Evolutionary conservation across 2,329 filamentous ascomycete genomes (phyloP), one percentile per base, ranked within the genome.

Genomic region (Amesomyces nigricolor): DNA sequence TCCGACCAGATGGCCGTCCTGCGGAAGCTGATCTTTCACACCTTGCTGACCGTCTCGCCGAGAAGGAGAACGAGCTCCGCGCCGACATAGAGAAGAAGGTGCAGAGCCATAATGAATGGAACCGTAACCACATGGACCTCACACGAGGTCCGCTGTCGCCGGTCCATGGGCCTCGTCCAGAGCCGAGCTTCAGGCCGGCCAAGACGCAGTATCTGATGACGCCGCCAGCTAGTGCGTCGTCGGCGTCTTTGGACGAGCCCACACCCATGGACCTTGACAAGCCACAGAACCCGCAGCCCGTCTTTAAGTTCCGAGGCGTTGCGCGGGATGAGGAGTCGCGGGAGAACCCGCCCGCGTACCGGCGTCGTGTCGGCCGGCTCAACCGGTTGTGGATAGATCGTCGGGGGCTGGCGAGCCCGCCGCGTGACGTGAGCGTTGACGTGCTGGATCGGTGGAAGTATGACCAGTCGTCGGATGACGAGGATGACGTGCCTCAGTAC

Each of bases 301-400:
- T 76, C 32, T 73, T 77, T 65, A 73, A 75, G 52, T 80, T 80
- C 65, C 72, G 70, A 48, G 77, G 74, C 5, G 69, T 73, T 4
- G 66, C 69, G 16, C 63, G 68, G 39, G 71, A 72, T 30, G 72
- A 76, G 53, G 64, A 68, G 32, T 69, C 72, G 59, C 66, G 70
- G 64, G 62, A 71, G 63, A 66, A 68, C 61, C 66, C 75, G 54
- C 86, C 87, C 53, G 85, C 86, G 14, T 96, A 88, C 76, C 85
- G 92, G 62, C 84, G 91, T 61, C 86, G 94, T 57, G 84, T 91
- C 53, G 92, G 92, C 52, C 87, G 92, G 63, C 79, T 91, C 60
- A 90, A 91, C 60, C 85, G 92, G 39, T 71, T 95, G 62, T 90
- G 91, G 81, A 89, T 97, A 62, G 94, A 97, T 72, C 86, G 91